phyloP scores from a whole-genome alignment of 257 asterid genomes.

The Echium plantagineum region DNA sequence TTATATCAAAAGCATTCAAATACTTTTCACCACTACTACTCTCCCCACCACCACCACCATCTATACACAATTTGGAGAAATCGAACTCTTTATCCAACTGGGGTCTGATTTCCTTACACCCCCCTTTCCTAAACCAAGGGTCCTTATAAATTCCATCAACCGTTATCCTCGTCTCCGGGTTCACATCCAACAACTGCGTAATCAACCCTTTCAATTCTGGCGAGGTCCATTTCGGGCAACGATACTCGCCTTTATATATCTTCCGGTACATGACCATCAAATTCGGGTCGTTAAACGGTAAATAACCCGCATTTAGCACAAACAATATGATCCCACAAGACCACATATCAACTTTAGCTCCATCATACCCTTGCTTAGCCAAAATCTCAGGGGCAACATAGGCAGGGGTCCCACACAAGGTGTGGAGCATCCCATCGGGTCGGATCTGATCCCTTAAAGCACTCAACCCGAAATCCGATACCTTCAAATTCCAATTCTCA shows the following conservation, averaged over 20 bases:
- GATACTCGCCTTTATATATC: constrained; percentile 58
- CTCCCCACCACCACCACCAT: neutral
- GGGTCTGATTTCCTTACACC: neutral
- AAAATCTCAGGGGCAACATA: constrained; percentile 82
- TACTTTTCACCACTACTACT: neutral
- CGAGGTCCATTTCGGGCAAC: constrained; percentile 62
- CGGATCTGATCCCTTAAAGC: constrained; percentile 55
- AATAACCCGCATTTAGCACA: constrained; percentile 54
- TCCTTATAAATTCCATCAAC: constrained; percentile 34
- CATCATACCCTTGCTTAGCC: constrained; percentile 64
- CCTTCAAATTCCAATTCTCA: constrained; percentile 54
- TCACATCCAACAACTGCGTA: constrained; percentile 41
- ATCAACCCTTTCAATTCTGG: constrained; percentile 38
- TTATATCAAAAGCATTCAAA: constrained; percentile 4
- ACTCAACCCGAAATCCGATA: constrained; percentile 77
- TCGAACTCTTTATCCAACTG: neutral
- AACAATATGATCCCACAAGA: constrained; percentile 66
- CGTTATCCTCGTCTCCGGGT: constrained; percentile 51
- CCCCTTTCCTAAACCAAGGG: constrained; percentile 47
- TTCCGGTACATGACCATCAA: constrained; percentile 65
- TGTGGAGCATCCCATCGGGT: constrained; percentile 64
- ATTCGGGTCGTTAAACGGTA: constrained; percentile 64
- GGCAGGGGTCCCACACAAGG: constrained; percentile 79
- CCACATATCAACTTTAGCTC: constrained; percentile 68
- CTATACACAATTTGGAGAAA: neutral